Evolutionary conservation across 139 green algal genomes (phyloP).

Genomic region (Micractinium conductrix): DNA sequence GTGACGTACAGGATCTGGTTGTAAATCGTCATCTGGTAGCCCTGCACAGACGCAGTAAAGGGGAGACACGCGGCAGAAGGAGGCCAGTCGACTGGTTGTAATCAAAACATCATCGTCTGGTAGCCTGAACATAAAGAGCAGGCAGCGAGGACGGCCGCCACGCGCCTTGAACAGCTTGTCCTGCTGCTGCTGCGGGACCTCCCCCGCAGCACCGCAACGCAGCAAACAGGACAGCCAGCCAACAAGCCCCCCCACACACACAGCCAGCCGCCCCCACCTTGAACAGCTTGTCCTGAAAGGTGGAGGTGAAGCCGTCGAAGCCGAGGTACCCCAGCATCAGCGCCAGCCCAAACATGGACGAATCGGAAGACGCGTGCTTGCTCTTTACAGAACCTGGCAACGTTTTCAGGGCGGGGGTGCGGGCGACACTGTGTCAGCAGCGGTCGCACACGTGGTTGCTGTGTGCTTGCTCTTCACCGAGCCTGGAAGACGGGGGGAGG

Average conservation of each 20-base stretch:
- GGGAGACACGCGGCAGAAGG: neutral
- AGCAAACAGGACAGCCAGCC: too few species aligned
- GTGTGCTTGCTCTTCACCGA: too few species aligned
- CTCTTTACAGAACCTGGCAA: constrained; percentile 45
- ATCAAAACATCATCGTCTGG: too few species aligned
- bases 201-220: too few species aligned
- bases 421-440: too few species aligned
- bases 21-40: constrained; percentile 95
- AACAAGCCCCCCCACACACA: neutral
- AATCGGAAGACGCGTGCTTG: constrained; percentile 13
- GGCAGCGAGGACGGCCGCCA: too few species aligned
- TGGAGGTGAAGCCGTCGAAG: constrained; percentile 98
- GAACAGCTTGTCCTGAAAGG: constrained; percentile 97
- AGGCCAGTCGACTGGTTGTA: too few species aligned
- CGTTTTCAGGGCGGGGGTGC: too few species aligned
- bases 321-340: constrained; percentile 96
- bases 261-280: constrained; percentile 37
- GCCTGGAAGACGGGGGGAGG: too few species aligned
- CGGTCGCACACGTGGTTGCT: too few species aligned
- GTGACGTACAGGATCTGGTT: constrained; percentile 91
- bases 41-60: constrained; percentile 30
- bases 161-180: constrained; percentile 93
- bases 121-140: too few species aligned
- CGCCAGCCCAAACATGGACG: constrained; percentile 63
- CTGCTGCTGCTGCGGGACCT: too few species aligned